Evolutionary conservation across 2,329 filamentous ascomycete genomes (phyloP).

Genomic region (Dactylonectria estremocensis): DNA sequence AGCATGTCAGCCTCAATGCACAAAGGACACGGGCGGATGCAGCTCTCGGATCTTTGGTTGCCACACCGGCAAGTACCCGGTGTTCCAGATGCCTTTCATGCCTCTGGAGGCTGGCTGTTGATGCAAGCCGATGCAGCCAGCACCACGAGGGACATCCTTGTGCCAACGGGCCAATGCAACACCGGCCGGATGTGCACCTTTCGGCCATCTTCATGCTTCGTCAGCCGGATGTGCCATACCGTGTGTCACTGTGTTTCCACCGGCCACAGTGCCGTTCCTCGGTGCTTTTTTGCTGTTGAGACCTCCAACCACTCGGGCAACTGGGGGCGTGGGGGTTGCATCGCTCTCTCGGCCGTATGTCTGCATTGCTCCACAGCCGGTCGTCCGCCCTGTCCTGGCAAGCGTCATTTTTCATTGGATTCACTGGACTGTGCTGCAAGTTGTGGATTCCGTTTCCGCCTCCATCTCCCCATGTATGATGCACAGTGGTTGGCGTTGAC

Average conservation of each 20-base stretch:
- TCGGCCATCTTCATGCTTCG: conserved; percentile 26
- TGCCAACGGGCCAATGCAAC: conserved; percentile 18
- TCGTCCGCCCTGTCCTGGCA: conserved; percentile 28
- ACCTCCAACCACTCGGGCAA: conserved; percentile 2
- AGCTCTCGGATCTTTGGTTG: conserved; percentile 28
- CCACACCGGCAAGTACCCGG: conserved; percentile 38
- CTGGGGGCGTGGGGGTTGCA: conserved; percentile 39
- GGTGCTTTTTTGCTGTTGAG: conserved; percentile 3
- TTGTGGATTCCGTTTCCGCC: conserved; percentile 33
- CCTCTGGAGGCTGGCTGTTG: conserved; percentile 30
- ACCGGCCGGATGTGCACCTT: conserved; percentile 27
- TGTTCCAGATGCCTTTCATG: conserved; percentile 14
- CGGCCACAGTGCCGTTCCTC: conserved; percentile 16
- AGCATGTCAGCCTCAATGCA: conserved; percentile 14
- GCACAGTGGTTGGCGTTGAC: conserved; percentile 31
- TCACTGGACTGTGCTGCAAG: not conserved
- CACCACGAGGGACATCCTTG: conserved; percentile 29
- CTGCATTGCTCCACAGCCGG: conserved; percentile 40
- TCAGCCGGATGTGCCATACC: conserved; percentile 19
- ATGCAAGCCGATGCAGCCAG: conserved; percentile 28
- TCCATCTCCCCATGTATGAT: conserved; percentile 21
- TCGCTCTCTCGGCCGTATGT: conserved; percentile 32
- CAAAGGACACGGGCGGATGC: conserved; percentile 15
- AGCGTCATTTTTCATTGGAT: not conserved
- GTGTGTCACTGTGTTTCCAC: not conserved